phyloP scores from a whole-genome alignment of 257 asterid genomes.

The Fraxinus anomala region DNA sequence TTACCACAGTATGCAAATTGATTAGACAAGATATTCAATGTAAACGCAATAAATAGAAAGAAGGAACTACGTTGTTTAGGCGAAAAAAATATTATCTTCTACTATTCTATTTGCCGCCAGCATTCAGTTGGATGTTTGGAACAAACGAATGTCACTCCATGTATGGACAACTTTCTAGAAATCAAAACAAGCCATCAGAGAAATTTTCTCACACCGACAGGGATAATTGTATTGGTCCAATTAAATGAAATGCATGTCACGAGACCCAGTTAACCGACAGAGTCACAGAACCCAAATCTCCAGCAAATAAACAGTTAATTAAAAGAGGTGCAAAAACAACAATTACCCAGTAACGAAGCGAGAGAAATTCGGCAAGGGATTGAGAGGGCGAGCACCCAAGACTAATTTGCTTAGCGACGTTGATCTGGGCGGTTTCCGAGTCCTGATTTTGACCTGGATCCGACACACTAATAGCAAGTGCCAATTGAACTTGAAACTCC shows the following conservation, averaged over 20 bases:
- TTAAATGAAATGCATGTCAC: not conserved
- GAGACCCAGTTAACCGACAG: not conserved
- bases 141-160: not conserved
- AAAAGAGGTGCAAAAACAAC: not conserved
- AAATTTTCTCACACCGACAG: not conserved
- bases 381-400: conserved; percentile 79
- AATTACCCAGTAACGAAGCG: conserved; percentile 85
- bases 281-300: not conserved
- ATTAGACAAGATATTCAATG: not conserved
- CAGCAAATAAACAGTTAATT: not conserved
- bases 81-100: not conserved
- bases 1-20: not conserved
- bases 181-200: conserved; percentile 1
- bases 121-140: conserved; percentile 1
- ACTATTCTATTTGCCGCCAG: not conserved
- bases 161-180: not conserved
- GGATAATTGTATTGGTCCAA: not conserved
- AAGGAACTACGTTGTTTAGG: not conserved
- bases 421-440: conserved; percentile 87
- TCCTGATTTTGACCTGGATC: conserved; percentile 62
- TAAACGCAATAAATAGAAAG: not conserved
- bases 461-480: conserved; percentile 98
- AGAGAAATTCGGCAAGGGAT: conserved; percentile 63
- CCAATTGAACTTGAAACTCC: conserved; percentile 97
- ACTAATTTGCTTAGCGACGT: conserved; percentile 91